Evolutionary conservation across 78 protist genomes (phyloP).

Genomic region (Dictyostelium intermedium): DNA sequence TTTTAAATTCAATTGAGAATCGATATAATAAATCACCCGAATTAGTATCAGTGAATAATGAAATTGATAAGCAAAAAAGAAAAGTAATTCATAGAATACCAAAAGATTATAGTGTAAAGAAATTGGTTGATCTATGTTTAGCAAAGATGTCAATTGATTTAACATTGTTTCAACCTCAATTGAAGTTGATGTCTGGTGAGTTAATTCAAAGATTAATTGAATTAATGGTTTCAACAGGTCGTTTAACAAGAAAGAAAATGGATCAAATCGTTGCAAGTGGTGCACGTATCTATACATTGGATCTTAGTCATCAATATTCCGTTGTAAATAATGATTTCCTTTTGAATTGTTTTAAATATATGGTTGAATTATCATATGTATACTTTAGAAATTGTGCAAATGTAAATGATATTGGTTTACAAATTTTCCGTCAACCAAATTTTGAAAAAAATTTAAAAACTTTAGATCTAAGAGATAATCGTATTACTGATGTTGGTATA

Average conservation of each 20-base stretch:
- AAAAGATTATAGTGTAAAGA: conserved; percentile 1
- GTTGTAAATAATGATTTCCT: conserved; percentile 52
- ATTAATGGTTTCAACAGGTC: background rate
- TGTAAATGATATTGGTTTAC: conserved; percentile 5
- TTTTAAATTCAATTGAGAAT: conserved; percentile 2
- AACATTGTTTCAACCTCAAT: background rate
- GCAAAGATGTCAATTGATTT: background rate
- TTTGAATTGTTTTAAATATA: background rate
- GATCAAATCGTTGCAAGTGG: conserved; percentile 34
- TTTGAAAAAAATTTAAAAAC: background rate
- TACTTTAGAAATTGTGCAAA: conserved; percentile 20
- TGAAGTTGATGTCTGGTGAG: conserved; percentile 23
- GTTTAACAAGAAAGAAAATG: background rate
- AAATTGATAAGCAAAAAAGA: background rate
- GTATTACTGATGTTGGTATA: conserved; percentile 29
- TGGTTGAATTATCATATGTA: background rate
- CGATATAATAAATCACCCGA: conserved; percentile 12
- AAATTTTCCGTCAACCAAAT: conserved; percentile 1
- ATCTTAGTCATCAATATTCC: conserved; percentile 2
- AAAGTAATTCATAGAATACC: background rate
- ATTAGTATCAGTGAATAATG: background rate
- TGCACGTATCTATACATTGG: background rate
- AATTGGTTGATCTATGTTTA: conserved; percentile 44
- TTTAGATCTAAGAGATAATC: conserved; percentile 25
- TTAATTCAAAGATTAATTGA: conserved; percentile 23